Conservation (phyloP, 148 eudicot species). For the Agrostemma githago region DNA sequence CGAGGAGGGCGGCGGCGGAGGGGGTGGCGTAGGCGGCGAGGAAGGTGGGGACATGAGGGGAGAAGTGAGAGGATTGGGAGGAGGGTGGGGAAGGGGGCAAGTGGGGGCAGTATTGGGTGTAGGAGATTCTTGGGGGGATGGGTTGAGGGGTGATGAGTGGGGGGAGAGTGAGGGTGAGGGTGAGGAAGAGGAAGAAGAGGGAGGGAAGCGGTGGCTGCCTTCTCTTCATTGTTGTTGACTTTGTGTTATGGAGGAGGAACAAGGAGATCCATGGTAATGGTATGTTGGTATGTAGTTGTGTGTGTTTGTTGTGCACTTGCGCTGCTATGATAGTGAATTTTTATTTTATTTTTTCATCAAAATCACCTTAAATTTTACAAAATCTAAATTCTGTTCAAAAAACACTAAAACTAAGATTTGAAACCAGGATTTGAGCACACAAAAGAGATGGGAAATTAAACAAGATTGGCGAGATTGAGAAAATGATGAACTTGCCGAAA, state of each 20-base stretch:
- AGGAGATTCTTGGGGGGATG: constrained; percentile 28
- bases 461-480: no score
- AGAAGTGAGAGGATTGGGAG: constrained; percentile 10
- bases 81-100: constrained; percentile 35
- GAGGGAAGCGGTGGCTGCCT: background rate
- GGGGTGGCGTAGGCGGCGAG: constrained; percentile 29
- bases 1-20: constrained; percentile 20
- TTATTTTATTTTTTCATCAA: no score
- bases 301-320: background rate
- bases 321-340: no score
- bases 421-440: no score
- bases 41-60: constrained; percentile 27
- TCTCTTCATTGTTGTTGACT: constrained; percentile 15
- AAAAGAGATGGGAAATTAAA: no score
- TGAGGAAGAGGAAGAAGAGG: constrained; percentile 4
- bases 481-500: no score
- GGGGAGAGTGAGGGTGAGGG: background rate
- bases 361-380: no score
- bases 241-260: background rate
- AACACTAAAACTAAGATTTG: no score
- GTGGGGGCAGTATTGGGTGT: constrained; percentile 47
- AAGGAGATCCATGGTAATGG: background rate
- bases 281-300: no score
- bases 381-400: no score
- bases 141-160: background rate